Conservation (phyloP, 2,329 filamentous ascomycete genomes). For the Leptographium procerum region DNA sequence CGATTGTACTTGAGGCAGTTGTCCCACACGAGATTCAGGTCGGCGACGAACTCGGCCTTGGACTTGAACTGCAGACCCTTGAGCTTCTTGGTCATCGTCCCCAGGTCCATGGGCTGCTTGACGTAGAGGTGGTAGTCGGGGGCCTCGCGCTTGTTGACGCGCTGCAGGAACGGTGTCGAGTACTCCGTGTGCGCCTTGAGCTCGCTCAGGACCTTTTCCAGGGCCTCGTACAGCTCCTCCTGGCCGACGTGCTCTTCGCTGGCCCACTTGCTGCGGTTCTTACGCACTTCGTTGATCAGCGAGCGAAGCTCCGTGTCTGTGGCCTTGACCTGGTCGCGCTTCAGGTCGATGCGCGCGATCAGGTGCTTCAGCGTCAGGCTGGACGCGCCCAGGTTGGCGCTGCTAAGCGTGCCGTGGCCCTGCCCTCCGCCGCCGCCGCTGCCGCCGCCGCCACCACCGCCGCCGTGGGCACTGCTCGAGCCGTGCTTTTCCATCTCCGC, state of each 20-base stretch:
- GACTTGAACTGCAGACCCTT: conserved; percentile 70
- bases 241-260: conserved; percentile 96
- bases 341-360: conserved; percentile 88
- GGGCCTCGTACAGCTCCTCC: conserved; percentile 92
- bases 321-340: conserved; percentile 78
- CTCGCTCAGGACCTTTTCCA: conserved; percentile 94
- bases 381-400: conserved; percentile 87
- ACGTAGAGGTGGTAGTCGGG: conserved; percentile 91
- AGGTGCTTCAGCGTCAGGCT: conserved; percentile 94
- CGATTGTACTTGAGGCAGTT: conserved; percentile 96
- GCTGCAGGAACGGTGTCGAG: conserved; percentile 86
- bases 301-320: conserved; percentile 87
- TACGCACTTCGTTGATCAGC: conserved; percentile 93
- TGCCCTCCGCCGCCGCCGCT: conserved; percentile 37
- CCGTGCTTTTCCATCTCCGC: conserved; percentile 75
- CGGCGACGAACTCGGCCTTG: conserved; percentile 88
- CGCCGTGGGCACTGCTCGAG: conserved; percentile 10
- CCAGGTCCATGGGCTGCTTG: conserved; percentile 95
- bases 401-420: conserved; percentile 82
- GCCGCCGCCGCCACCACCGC: conserved; percentile 29
- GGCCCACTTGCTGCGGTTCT: conserved; percentile 97
- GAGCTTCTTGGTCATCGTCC: conserved; percentile 96
- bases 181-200: conserved; percentile 96
- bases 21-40: conserved; percentile 91
- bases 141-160: conserved; percentile 93